Base-by-base conservation (phyloP, 495 filamentous ascomycete genomes). In the Trichoderma erinaceum region DNA sequence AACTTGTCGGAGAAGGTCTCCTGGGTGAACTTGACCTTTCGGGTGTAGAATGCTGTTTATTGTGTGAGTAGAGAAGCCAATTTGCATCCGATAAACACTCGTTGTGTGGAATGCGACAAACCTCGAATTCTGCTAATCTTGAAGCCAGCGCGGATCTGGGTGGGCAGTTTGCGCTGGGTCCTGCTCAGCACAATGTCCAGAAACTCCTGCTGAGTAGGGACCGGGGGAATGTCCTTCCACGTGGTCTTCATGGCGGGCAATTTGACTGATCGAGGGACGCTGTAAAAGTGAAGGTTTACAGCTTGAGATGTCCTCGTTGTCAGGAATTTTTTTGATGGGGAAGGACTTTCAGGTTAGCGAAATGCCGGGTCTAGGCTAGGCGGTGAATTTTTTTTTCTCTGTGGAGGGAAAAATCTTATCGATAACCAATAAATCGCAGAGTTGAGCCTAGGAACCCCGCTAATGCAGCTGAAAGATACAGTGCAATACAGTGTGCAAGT, bases 1-100 rank as follows among this genome's bases (percentile, higher is more conserved):
- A 99, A 87, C 81, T 98, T 97, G 72, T 99, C 95, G 66, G 87
- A 98, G 78, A 97, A 97, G 52, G 95, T 97, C 79, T 97, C 93
- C 75, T 94, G 88, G n/a, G 95, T 98, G 77, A 90, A 98, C 78
- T 98, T 99, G 84, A 98, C 95, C 80, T 99, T 98, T 76, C 95
- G 86, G 68, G 93, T 97, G 76, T 97, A 97, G 83, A 97, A 97
- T 67, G 88, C 92, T 89, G 71, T 66, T 65, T 44, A 68, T 38
- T 27, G 63, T 76, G 18, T 70, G 64, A 63, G 35, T 10, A 48
- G 58, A 27, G 10, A 5, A 38, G 8, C 35, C 5, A 10, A 38
- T 3, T 38, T 38, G 35, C 12, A 63, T 27, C 21, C 43, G 41
- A 43, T 52, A 32, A 35, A 56, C 23, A 44, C 5, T 13, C 38